Evolutionary conservation across 2,329 filamentous ascomycete species (phyloP).

Genomic region (Hypoxylon sp.): DNA sequence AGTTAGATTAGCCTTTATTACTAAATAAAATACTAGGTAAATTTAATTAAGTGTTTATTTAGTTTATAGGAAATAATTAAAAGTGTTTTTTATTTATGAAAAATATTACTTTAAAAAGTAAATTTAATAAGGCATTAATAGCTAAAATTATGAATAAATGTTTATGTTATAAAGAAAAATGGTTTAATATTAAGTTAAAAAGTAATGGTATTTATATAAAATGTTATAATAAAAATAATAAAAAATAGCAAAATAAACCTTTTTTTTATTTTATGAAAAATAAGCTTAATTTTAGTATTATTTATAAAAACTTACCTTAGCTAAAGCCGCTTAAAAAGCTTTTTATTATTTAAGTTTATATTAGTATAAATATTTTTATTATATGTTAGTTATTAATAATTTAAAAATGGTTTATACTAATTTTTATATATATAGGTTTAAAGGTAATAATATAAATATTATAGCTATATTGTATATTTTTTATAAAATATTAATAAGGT

Average conservation of each 20-base stretch:
- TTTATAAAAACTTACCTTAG: background rate
- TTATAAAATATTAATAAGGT: background rate
- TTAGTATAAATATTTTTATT: background rate
- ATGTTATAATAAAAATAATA: slow-evolving; percentile 3
- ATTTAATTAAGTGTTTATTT: background rate
- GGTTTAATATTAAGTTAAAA: slow-evolving; percentile 1
- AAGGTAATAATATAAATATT: slow-evolving; percentile 2
- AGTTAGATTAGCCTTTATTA: too few relatives aligned
- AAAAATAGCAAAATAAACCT: background rate
- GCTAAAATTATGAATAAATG: background rate
- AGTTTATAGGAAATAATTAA: background rate
- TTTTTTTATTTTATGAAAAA: slow-evolving; percentile 1
- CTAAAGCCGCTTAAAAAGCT: background rate
- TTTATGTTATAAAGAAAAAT: background rate
- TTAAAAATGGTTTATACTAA: background rate
- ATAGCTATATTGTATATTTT: background rate
- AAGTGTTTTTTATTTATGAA: background rate
- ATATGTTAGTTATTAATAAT: background rate
- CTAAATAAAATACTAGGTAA: too few relatives aligned
- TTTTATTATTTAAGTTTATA: background rate
- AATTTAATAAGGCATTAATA: background rate
- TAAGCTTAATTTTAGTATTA: background rate
- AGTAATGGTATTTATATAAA: background rate
- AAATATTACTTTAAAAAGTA: background rate
- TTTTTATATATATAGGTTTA: background rate